A percentile compares a stretch with the other conserved stretches of the same genome.
These are phyloP conservation scores for Microascus cirrosus DNA, from an alignment of 2,329 filamentous ascomycete species.

Conservation along the genomic window DNA sequence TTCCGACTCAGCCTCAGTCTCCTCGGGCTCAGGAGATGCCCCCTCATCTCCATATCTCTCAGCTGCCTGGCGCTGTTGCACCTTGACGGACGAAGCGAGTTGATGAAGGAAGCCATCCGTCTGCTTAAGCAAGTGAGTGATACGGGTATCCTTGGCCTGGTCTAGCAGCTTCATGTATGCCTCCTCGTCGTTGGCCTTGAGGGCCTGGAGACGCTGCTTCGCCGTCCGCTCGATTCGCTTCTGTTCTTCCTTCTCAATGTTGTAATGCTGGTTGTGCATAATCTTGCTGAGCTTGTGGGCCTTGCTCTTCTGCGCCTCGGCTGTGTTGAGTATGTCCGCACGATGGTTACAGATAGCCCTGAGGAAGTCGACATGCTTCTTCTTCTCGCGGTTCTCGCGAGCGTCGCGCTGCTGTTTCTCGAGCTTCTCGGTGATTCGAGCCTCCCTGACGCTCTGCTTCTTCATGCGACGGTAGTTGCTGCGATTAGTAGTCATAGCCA, in stretches of 20 bases:
- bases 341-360: slow-evolving; percentile 76
- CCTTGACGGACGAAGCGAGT: slow-evolving; percentile 86
- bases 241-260: slow-evolving; percentile 98
- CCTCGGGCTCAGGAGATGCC: slow-evolving; percentile 35
- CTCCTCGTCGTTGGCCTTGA: slow-evolving; percentile 98
- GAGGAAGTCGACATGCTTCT: slow-evolving; percentile 90
- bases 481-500: slow-evolving; percentile 94
- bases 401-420: slow-evolving; percentile 98
- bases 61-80: slow-evolving; percentile 75
- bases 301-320: slow-evolving; percentile 57
- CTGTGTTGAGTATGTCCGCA: slow-evolving; percentile 61
- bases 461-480: slow-evolving; percentile 87
- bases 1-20: slow-evolving; percentile 55
- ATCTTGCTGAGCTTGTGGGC: slow-evolving; percentile 77
- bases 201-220: slow-evolving; percentile 96
- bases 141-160: slow-evolving; percentile 98
- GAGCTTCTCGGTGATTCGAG: slow-evolving; percentile 93
- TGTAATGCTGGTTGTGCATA: slow-evolving; percentile 83
- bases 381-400: slow-evolving; percentile 91
- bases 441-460: slow-evolving; percentile 92
- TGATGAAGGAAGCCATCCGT: slow-evolving; percentile 97
- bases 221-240: slow-evolving; percentile 95
- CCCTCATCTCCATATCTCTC: slow-evolving; percentile 63
- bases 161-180: slow-evolving; percentile 96
- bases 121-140: slow-evolving; percentile 91